Conservation (phyloP, 257 asterid genomes). For the Craterostigma plantagineum region DNA sequence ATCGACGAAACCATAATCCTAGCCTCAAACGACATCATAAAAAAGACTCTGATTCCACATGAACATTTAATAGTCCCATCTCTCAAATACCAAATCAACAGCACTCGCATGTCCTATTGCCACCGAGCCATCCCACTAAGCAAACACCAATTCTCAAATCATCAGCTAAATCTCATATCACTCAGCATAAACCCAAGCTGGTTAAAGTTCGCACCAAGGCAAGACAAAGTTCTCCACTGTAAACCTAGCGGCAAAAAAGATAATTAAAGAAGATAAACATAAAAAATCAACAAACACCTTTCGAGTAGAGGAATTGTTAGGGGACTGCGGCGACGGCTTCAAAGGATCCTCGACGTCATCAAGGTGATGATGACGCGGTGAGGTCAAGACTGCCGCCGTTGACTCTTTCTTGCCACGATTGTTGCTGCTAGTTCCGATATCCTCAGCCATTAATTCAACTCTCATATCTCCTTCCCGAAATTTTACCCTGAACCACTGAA, state of each 20-base stretch:
- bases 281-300: constrained; percentile 22
- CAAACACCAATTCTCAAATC: too few relatives aligned
- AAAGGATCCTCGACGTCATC: constrained; percentile 55
- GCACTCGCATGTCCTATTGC: too few relatives aligned
- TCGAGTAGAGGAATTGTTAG: constrained; percentile 73
- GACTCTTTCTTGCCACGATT: constrained; percentile 55
- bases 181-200: too few relatives aligned
- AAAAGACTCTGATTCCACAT: too few relatives aligned
- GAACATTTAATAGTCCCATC: too few relatives aligned
- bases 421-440: constrained; percentile 17
- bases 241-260: not conserved
- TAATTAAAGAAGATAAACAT: not conserved
- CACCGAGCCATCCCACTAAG: too few relatives aligned
- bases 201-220: too few relatives aligned
- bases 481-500: too few relatives aligned
- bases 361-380: constrained; percentile 17
- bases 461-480: constrained; percentile 9
- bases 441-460: constrained; percentile 59
- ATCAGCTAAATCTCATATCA: too few relatives aligned
- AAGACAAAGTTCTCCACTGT: not conserved
- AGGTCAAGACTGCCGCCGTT: constrained; percentile 21
- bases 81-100: too few relatives aligned
- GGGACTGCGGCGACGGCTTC: constrained; percentile 65
- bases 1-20: too few relatives aligned
- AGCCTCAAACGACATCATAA: too few relatives aligned